Evolutionary conservation across 2,329 filamentous ascomycete species (phyloP), one percentile per base, ranked within the genome.

Genomic region (Aspergillus quadrilineatus): DNA sequence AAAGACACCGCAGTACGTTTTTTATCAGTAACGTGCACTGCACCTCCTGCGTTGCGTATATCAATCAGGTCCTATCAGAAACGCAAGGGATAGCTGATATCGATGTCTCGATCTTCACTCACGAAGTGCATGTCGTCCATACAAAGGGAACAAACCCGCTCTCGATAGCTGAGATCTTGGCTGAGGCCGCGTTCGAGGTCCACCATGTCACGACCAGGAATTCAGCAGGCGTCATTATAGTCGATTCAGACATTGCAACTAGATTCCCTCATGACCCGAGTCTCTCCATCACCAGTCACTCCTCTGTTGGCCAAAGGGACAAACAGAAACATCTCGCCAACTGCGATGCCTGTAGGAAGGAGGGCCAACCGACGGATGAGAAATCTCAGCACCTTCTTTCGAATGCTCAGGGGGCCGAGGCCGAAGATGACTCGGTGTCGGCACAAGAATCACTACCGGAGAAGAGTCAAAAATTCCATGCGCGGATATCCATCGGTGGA

Each of bases 401-500:
- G 28, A 9, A 15, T 29, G 41, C 26, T 10, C 34, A 26, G 53
- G 22, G 15, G 36, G 6, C 7, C 10, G 45, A 42, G 37, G 8
- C 36, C 12, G 39, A 28, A 7, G 53, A 57, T 44, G 45, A 56
- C 8, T 52, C 41, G 1, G 45, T 49, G 14, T 57, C 55, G 26
- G 50, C 28, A 14, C 12, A 51, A n/a, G 32, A 29, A 45, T 55
- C 44, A 32, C 5, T 43, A 5, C 15, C 52, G 12, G 34, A 41
- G 39, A 26, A 46, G 30, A 34, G 6, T 9, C 57, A 61, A 43
- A 62, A 59, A 44, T 73, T 65, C 48, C 64, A 41, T 36, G 69
- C 73, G 4, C 67, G 64, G 9, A 62, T 80, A 14, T 75, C 85
- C 17, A 80, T 92, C 41, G 84, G 81, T 29, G 88, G 88, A 51